phyloP scores from a whole-genome alignment of 495 filamentous ascomycete genomes.

The Lasiosphaeriaceae sp. region DNA sequence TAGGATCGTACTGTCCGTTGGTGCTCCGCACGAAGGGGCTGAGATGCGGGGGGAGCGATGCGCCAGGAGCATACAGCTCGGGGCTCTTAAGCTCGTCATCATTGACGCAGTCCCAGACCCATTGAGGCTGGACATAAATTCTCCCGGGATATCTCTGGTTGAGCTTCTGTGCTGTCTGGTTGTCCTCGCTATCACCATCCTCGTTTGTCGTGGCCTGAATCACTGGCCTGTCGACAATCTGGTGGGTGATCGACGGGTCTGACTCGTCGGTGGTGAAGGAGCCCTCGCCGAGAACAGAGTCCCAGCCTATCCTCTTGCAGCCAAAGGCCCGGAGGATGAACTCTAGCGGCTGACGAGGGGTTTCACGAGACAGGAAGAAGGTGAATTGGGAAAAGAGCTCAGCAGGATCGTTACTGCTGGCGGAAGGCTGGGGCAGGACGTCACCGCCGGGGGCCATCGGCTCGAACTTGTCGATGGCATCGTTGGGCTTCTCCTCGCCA shows the following conservation, averaged over 20 bases:
- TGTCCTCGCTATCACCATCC: constrained; percentile 53
- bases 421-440: constrained; percentile 74
- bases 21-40: constrained; percentile 91
- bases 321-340: constrained; percentile 93
- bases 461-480: constrained; percentile 85
- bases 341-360: constrained; percentile 83
- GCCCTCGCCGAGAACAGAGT: constrained; percentile 80
- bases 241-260: constrained; percentile 87
- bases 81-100: constrained; percentile 79
- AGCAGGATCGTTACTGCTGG: constrained; percentile 51
- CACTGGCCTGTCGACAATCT: constrained; percentile 85
- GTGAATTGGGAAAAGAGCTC: constrained; percentile 81
- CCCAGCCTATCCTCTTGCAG: constrained; percentile 95
- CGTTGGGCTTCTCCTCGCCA: constrained; percentile 47
- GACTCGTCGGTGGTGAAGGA: constrained; percentile 85
- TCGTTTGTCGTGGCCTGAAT: constrained; percentile 58
- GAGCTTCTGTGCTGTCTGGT: constrained; percentile 49
- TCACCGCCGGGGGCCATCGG: constrained; percentile 76
- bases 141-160: constrained; percentile 76
- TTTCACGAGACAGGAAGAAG: constrained; percentile 91
- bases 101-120: constrained; percentile 97
- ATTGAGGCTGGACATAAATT: constrained; percentile 93
- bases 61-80: constrained; percentile 85
- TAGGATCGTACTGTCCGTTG: constrained; percentile 85
- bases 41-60: constrained; percentile 84